Evolutionary conservation across 176 grass and related monocot genomes (phyloP), one percentile per base, ranked within the genome.

Genomic region (Cenchrus purpureus): DNA sequence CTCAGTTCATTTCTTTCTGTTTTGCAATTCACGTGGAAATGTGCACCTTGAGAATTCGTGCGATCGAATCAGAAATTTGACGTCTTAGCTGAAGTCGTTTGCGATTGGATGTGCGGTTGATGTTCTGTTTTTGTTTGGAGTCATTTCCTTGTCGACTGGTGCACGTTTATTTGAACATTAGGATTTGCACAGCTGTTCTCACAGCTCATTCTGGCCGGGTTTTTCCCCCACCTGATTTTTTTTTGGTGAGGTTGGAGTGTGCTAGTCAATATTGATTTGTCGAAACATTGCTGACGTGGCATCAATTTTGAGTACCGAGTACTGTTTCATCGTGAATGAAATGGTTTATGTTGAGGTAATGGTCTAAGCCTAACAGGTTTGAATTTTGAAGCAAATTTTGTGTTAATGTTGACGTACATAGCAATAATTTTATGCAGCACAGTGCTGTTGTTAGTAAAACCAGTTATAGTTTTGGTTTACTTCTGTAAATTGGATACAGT

Each of bases 11-110:
- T 7, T 58, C 45, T 20, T 44, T 71, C 65, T 65, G 22, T 82
- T 78, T 71, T 54, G 46, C 0, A 77, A 32, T 28, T 78, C 73
- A 34, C 56, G 42, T 72, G 73, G 56, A 83, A 83, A 44, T 54
- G 86, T 15, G 51, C 14, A 57, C 51, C 40, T 81, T 37, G 32
- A 83, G 31, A 78, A 64, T 71, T 82, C 65, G 17, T 25, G 65
- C 65, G 48, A 11, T 55, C 13, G 65, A 64, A 17, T 56, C 28
- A 19, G 48, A 34, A 77, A 65, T 57, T 77, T 25, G 46, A 65
- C 34, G 22, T 53, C 49, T 84, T 86, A 16, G 10, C 32, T 8
- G 44, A 22, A 56, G 14, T 31, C 44, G 13, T 60, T 22, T 10
- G 31, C 4, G 19, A 65, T 64, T 72, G 74, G 17, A 48, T 43